Evolutionary conservation across 345 rosid genomes (phyloP).

Genomic region (Arabidopsis suecica): DNA sequence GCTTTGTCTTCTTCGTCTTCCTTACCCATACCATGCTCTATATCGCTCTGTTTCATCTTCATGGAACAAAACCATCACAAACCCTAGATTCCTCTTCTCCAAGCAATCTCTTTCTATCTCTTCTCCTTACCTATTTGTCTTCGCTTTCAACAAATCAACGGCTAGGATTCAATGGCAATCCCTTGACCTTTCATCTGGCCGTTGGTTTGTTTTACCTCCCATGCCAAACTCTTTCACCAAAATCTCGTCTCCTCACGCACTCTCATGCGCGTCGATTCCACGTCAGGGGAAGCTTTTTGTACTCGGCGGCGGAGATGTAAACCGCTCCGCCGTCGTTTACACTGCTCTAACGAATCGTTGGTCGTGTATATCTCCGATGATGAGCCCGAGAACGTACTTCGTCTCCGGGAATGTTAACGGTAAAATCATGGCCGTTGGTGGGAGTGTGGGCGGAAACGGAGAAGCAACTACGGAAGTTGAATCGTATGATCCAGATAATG

Average conservation of each 20-base stretch:
- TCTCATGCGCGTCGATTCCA: slow-evolving; percentile 67
- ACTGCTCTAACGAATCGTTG: slow-evolving; percentile 60
- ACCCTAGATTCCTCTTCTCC: slow-evolving; percentile 53
- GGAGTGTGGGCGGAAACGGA: slow-evolving; percentile 45
- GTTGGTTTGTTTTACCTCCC: slow-evolving; percentile 69
- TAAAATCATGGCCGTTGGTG: slow-evolving; percentile 68
- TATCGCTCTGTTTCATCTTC: slow-evolving; percentile 68
- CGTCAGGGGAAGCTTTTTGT: slow-evolving; percentile 66
- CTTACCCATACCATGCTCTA: slow-evolving; percentile 64
- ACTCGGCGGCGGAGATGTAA: slow-evolving; percentile 63
- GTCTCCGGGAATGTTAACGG: slow-evolving; percentile 53
- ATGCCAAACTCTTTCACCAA: slow-evolving; percentile 66
- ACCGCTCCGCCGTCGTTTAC: slow-evolving; percentile 51
- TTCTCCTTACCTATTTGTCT: slow-evolving; percentile 61
- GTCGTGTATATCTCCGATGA: slow-evolving; percentile 66
- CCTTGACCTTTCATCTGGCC: slow-evolving; percentile 60
- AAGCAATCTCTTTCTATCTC: slow-evolving; percentile 57
- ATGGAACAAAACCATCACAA: slow-evolving; percentile 63
- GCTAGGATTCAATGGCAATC: slow-evolving; percentile 77
- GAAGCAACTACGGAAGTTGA: slow-evolving; percentile 57
- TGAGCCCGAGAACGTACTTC: slow-evolving; percentile 58
- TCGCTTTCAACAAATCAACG: slow-evolving; percentile 65
- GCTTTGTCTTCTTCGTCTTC: slow-evolving; percentile 69
- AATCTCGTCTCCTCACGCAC: slow-evolving; percentile 53
- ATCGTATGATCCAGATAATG: slow-evolving; percentile 53